Percentiles rank a stretch among this genome's conserved stretches.
phyloP scores from a whole-genome alignment of 2,329 filamentous ascomycete genomes.

The Chaetomiaceae sp. region DNA sequence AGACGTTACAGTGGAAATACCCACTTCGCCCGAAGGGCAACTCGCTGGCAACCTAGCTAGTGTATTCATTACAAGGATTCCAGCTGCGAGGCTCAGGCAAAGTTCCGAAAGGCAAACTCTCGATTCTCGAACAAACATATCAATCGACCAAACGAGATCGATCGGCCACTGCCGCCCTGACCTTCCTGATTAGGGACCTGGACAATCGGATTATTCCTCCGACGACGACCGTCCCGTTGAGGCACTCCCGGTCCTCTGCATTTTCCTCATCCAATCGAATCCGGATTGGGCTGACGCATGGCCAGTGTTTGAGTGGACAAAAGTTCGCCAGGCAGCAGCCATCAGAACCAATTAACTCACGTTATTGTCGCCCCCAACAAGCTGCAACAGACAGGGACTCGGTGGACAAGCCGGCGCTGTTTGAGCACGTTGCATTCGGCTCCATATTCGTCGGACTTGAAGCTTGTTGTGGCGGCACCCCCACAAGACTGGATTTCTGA shows the following conservation, averaged over 20 bases:
- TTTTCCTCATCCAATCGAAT: no score
- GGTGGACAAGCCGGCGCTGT: neutral
- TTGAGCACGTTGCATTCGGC: slow-evolving; percentile 17
- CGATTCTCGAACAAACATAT: no score
- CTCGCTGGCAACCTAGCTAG: no score
- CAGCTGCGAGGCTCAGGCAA: no score
- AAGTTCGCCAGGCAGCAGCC: neutral
- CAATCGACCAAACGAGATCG: no score
- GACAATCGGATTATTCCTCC: neutral
- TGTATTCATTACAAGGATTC: no score
- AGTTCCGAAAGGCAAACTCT: no score
- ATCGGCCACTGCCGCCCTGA: neutral
- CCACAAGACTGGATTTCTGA: no score
- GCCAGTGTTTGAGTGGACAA: neutral
- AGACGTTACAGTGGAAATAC: no score
- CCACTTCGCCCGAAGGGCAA: no score
- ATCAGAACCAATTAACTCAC: neutral
- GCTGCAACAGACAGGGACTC: neutral
- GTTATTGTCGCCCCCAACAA: no score
- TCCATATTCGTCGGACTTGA: slow-evolving; percentile 11
- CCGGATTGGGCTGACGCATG: slow-evolving; percentile 2
- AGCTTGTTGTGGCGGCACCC: neutral
- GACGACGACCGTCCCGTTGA: neutral
- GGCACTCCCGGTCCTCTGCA: no score
- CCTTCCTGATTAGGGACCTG: neutral